Conservation (phyloP, 106 monocot species). For the Allium cepa region DNA sequence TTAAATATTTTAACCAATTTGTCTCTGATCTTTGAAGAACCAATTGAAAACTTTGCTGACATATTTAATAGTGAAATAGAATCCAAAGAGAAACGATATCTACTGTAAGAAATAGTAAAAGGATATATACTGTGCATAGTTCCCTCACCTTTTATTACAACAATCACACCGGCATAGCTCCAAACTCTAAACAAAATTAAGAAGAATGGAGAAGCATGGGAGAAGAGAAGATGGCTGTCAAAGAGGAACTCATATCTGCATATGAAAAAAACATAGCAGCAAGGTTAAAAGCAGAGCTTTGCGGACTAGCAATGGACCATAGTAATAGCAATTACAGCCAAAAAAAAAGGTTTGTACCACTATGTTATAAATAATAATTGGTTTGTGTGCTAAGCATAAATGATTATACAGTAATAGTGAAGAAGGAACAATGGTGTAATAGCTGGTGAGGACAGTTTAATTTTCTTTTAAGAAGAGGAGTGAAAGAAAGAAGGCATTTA, state of each 20-base stretch:
- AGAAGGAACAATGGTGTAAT: conserved; percentile 31
- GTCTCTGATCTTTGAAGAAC: background rate
- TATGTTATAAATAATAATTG: too few relatives aligned
- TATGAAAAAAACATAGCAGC: too few relatives aligned
- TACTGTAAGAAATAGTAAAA: too few relatives aligned
- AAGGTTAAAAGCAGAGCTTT: conserved; percentile 47
- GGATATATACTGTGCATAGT: background rate
- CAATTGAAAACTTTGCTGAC: conserved; percentile 3
- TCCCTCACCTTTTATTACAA: background rate
- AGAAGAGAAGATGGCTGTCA: conserved; percentile 28
- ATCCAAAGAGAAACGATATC: too few relatives aligned
- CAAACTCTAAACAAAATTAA: conserved; percentile 19
- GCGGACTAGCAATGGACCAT: background rate
- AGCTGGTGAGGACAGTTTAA: too few relatives aligned
- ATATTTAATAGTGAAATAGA: background rate
- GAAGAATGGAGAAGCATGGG: background rate
- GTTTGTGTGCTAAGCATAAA: background rate
- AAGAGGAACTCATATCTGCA: too few relatives aligned
- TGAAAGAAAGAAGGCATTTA: too few relatives aligned
- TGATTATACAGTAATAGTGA: background rate
- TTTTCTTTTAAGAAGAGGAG: too few relatives aligned
- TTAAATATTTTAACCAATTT: too few relatives aligned
- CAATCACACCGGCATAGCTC: conserved; percentile 30
- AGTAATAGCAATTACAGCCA: background rate
- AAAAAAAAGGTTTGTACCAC: background rate